phyloP scores from a whole-genome alignment of 2,329 filamentous ascomycete genomes.

The Colletotrichum sp. region DNA sequence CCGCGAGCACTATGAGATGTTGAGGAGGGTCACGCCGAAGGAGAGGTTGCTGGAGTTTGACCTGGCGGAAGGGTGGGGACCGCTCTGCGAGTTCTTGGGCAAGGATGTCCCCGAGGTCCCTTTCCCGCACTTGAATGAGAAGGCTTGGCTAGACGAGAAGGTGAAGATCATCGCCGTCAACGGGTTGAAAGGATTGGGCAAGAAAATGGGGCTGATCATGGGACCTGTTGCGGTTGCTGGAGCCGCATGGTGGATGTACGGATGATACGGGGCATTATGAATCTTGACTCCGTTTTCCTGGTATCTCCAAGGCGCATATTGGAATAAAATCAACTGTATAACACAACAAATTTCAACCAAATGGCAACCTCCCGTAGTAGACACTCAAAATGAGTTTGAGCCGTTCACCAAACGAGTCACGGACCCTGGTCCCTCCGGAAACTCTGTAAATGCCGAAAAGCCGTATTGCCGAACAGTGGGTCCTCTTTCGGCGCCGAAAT shows the following conservation, averaged over 20 bases:
- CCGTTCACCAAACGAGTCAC: not conserved
- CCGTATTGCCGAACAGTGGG: not conserved
- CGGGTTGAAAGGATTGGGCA: not conserved
- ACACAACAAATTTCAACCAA: not conserved
- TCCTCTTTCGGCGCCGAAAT: not conserved
- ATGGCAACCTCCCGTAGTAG: not conserved
- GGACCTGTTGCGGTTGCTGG: not conserved
- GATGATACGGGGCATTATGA: not conserved
- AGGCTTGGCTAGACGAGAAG: constrained; percentile 1
- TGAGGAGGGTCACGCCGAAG: constrained; percentile 7
- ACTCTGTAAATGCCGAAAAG: not conserved
- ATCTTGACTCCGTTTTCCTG: not conserved
- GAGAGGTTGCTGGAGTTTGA: constrained; percentile 24
- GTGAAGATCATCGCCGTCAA: not conserved
- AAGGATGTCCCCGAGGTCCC: constrained; percentile 12
- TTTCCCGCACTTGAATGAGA: constrained; percentile 13
- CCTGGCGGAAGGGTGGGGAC: constrained; percentile 22
- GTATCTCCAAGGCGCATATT: not conserved
- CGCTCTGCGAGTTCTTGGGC: constrained; percentile 22
- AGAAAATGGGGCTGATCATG: not conserved
- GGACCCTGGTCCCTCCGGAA: not conserved
- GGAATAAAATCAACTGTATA: not conserved
- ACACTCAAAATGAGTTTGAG: not conserved
- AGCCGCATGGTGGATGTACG: not conserved
- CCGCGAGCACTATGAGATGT: constrained; percentile 3